Percentiles rank a stretch among this genome's conserved stretches.
Conservation (phyloP, 169 alveolate genomes). For the Plasmodium yoelii region DNA sequence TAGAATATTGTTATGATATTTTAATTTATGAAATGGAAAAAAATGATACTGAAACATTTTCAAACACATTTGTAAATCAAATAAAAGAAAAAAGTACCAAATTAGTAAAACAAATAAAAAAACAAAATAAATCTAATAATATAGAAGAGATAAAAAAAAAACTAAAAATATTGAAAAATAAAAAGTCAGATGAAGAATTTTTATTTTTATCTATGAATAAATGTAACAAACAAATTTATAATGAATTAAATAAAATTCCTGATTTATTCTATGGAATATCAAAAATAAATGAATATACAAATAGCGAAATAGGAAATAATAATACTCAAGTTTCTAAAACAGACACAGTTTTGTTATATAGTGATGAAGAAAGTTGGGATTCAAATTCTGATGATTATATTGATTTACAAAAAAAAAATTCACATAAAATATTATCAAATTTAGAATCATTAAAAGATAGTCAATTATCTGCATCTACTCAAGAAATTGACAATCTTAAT, state of each 20-base stretch:
- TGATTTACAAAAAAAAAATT: no score
- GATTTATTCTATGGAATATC: constrained; percentile 30
- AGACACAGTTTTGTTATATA: no score
- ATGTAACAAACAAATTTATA: constrained; percentile 62
- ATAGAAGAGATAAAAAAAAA: constrained; percentile 44
- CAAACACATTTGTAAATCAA: neutral
- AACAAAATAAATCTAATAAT: neutral
- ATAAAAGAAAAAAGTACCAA: neutral
- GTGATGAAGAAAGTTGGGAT: no score
- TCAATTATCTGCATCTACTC: no score
- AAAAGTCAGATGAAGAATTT: constrained; percentile 62
- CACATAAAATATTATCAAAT: no score
- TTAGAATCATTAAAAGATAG: no score
- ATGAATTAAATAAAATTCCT: constrained; percentile 42
- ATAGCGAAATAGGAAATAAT: neutral
- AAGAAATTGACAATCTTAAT: no score
- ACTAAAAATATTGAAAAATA: constrained; percentile 20
- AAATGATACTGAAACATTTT: neutral
- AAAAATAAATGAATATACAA: constrained; percentile 15
- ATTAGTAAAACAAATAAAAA: neutral
- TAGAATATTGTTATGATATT: constrained; percentile 29
- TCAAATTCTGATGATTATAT: no score
- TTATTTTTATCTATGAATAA: constrained; percentile 51
- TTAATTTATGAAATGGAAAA: constrained; percentile 6
- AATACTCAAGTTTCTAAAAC: no score